These are phyloP conservation scores for Vigna mungo DNA, from an alignment of 306 rosid genomes.

Conservation along the genomic window DNA sequence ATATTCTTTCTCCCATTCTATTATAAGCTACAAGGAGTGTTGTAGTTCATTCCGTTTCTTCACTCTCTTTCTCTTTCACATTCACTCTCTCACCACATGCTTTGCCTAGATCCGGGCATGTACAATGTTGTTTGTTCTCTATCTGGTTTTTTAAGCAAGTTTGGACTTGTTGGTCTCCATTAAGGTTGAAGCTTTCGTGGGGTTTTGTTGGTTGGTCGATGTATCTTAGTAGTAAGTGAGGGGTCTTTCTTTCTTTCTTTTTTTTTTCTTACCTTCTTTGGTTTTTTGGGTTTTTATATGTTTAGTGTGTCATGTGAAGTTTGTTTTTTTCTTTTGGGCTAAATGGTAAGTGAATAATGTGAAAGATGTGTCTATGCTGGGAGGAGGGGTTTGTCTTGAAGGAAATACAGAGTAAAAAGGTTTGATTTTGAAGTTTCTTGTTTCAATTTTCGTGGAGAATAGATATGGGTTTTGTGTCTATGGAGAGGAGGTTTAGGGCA, in stretches of 20 bases:
- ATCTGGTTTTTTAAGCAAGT: slow-evolving; percentile 14
- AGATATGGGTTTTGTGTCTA: slow-evolving; percentile 35
- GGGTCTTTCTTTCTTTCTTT: background rate
- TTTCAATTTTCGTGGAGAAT: background rate
- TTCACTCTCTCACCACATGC: slow-evolving; percentile 26
- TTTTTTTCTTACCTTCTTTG: background rate
- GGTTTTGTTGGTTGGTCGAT: slow-evolving; percentile 31
- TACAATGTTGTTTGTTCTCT: slow-evolving; percentile 33
- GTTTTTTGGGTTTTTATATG: background rate
- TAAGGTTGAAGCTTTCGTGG: slow-evolving; percentile 39
- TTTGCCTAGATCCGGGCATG: slow-evolving; percentile 78
- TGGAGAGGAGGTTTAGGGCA: slow-evolving; percentile 18
- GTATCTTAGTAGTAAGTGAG: background rate
- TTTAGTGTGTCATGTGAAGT: slow-evolving; percentile 16
- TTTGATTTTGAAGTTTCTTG: slow-evolving; percentile 42
- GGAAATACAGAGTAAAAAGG: slow-evolving; percentile 19
- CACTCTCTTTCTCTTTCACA: background rate
- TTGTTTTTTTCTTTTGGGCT: background rate
- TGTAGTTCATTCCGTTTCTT: slow-evolving; percentile 16
- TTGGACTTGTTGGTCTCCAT: slow-evolving; percentile 15
- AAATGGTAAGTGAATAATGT: slow-evolving; percentile 25
- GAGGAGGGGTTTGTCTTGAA: slow-evolving; percentile 8
- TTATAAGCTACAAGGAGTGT: background rate
- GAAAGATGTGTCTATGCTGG: slow-evolving; percentile 26
- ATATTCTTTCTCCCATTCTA: slow-evolving; percentile 37